Evolutionary conservation across 2,329 filamentous ascomycete species (phyloP).

Genomic region (Hypocrella siamensis): DNA sequence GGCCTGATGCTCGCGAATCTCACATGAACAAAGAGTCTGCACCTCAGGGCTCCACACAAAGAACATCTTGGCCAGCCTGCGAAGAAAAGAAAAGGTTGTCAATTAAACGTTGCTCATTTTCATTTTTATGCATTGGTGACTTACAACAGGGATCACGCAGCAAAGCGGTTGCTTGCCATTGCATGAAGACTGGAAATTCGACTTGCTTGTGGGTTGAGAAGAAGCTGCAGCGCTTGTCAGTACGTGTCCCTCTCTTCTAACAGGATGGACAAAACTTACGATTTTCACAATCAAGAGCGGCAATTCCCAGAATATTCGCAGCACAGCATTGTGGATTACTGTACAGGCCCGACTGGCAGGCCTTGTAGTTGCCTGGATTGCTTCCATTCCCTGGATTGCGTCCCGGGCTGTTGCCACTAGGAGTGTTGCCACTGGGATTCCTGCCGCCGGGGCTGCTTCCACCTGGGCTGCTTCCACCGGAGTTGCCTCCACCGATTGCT

Average conservation of each 20-base stretch:
- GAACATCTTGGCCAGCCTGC: slow-evolving; percentile 2
- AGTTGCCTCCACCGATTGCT: not conserved
- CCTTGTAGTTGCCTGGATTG: not conserved
- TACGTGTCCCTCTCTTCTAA: not conserved
- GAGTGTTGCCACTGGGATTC: not conserved
- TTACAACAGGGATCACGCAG: slow-evolving; percentile 5
- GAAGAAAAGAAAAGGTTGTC: not conserved
- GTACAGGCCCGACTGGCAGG: slow-evolving; percentile 9
- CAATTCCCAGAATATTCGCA: slow-evolving; percentile 29
- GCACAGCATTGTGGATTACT: slow-evolving; percentile 28
- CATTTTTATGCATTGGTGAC: not conserved
- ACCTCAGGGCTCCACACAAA: not conserved
- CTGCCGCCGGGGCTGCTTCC: not conserved
- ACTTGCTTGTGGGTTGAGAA: not conserved
- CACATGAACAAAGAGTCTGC: too few species aligned
- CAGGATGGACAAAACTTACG: slow-evolving; percentile 2
- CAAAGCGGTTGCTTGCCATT: slow-evolving; percentile 3
- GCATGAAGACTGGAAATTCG: slow-evolving; percentile 3
- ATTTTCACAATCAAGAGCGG: slow-evolving; percentile 25
- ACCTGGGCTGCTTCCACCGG: too few species aligned
- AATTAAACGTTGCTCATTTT: not conserved
- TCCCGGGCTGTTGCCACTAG: not conserved
- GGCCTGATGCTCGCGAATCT: not conserved
- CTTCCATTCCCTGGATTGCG: not conserved
- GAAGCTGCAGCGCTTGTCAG: not conserved